Base-by-base conservation (phyloP, 2,329 filamentous ascomycete species). In the Cercospora berteroae region DNA sequence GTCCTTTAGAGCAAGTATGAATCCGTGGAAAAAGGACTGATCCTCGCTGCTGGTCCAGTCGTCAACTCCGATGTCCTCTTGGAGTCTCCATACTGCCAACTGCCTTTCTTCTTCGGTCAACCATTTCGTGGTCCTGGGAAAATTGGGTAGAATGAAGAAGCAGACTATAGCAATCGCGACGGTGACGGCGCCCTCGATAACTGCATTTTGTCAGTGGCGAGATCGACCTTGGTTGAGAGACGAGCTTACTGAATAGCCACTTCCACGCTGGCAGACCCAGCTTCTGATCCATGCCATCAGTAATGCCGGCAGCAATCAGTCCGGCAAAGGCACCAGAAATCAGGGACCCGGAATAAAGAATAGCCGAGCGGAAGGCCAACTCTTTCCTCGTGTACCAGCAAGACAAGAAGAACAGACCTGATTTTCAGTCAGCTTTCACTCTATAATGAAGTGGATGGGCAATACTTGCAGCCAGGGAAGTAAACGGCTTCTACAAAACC, bases 381-480 rank as follows among this genome's bases (percentile, higher is more conserved):
- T 86, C 84, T 31, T 82, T 80, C 60, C 82, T 82, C 1, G 83
- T 86, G 69, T 86, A 86, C 83, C 83, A 86, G 68, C 81, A 82
- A 6, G 80, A 82, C 8, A 85, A 78, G 65, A 83, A 83, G 74
- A 83, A 84, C 12, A 85, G 73, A 8, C 59, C 59, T 61, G 27
- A 12, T 27, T 39, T 13, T 13, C 20, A 25, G 25, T 42, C 36
- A 39, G 31, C 20, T n/a, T 13, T 48, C 6, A 29, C 16, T 25
- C 27, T 23, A 27, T 9, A 25, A 23, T 18, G 20, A 60, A 23
- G 31, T 18, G 18, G 9, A 44, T n/a, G 20, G 33, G 36, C 9
- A 6, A 25, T 10, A 31, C 59, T 20, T 29, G 18, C 81, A 79
- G 7, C 82, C 83, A 12, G 83, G 74, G 74, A 71, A 81, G 65